Evolutionary conservation across 805 yeast species (phyloP), one percentile per base, ranked within the genome.

Genomic region (Cyberlindnera saturnus): DNA sequence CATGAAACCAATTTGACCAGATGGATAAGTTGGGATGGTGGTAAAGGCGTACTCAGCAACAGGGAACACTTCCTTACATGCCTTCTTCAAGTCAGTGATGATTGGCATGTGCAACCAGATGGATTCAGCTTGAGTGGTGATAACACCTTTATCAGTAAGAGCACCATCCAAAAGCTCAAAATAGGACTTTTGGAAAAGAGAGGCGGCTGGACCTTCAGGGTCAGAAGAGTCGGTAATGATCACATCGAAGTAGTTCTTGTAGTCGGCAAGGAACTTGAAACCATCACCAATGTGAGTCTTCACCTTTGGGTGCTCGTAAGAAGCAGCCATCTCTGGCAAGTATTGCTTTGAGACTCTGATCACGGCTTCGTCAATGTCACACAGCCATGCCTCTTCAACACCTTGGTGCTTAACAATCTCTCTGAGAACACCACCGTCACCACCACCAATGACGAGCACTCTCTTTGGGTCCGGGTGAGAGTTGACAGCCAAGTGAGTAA

Each of bases 1-100:
- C 96, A 91, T 87, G 70, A 93, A 87, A n/a, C 98, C 99, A 60
- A 91, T 84, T 65, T 89, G 95, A 51, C 99, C 99, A 16, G 96
- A 82, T 51, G 99, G 96, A 62, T 91, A 91, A 46, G 98, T 90
- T 61, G 99, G 99, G 55, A 90, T 88, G 61, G 93, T 79, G 46
- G 95, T 84, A 71, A 86, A 86, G 30, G 95, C 89, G 64, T 89
- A 90, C 62, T 85, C 93, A 34, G 84, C 97, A 42, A 79, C 85
- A 38, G 96, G 95, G 82, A 91, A 91, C 37, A 91, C 88, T 50
- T 79, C 78, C 51, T 73, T 66, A 68, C 96, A 89, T 52, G 86
- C 90, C 56, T 77, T 69, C 71, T 88, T 86, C 70, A 91, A 77
- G 54, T 85, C 78, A 60, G 84, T 76, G 60, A 91, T 86, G 61